A percentile compares a stretch with the other conserved stretches of the same genome.
Evolutionary conservation across 2,329 filamentous ascomycete species (phyloP).

Genomic region (Fusarium brachygibbosum): DNA sequence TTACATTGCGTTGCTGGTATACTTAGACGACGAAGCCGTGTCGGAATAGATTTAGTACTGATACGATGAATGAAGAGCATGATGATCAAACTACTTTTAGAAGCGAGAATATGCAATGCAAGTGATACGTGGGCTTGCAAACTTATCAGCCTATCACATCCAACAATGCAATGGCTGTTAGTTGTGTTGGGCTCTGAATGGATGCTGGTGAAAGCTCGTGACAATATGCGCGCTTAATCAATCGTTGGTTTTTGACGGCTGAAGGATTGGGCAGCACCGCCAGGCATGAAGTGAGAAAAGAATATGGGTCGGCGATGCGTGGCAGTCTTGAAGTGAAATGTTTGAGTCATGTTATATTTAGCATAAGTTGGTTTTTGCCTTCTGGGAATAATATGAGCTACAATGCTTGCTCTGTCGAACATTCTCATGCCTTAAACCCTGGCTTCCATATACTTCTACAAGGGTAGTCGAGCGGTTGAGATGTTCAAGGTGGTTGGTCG

Average conservation of each 20-base stretch:
- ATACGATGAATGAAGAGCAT: conserved; percentile 37
- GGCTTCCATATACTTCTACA: conserved; percentile 19
- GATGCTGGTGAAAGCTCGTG: conserved; percentile 29
- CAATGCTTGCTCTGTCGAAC: conserved; percentile 5
- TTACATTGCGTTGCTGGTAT: conserved; percentile 21
- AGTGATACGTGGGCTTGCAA: conserved; percentile 29
- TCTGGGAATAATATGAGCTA: conserved; percentile 1
- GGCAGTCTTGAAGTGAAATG: conserved; percentile 22
- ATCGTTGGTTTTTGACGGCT: conserved; percentile 16
- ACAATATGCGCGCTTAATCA: conserved; percentile 36
- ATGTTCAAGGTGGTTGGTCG: conserved; percentile 37
- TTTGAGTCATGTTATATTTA: conserved; percentile 29
- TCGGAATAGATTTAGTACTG: conserved; percentile 39
- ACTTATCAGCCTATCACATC: conserved; percentile 28
- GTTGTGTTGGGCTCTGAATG: conserved; percentile 39
- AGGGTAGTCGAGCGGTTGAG: conserved; percentile 36
- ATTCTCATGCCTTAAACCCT: conserved; percentile 10
- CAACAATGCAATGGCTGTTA: conserved; percentile 15
- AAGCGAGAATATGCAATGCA: conserved; percentile 37
- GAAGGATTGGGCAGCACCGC: conserved; percentile 43
- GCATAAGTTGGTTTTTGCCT: not conserved
- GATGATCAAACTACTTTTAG: conserved; percentile 27
- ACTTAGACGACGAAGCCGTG: conserved; percentile 37
- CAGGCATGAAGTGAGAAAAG: conserved; percentile 18
- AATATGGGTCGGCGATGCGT: conserved; percentile 30